Evolutionary conservation across 257 asterid species (phyloP), one percentile per base, ranked within the genome.

Genomic region (Nyctanthes arbortristis): DNA sequence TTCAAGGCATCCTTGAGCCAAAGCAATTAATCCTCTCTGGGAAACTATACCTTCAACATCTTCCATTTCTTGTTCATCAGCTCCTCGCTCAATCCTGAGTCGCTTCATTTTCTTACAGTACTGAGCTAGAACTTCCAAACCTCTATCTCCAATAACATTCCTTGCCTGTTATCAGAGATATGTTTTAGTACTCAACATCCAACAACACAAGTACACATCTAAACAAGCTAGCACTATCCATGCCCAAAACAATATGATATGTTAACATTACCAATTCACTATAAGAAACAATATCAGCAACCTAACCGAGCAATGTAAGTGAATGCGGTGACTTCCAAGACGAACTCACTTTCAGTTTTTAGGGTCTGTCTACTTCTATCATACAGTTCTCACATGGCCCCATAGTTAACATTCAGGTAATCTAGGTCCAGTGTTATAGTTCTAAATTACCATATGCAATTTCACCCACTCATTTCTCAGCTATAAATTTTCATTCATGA

Each of bases 121-220:
- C 31, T 63, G 76, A n/a, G 83, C 87, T 39, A 87, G 81, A 63
- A 79, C 80, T 73, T 76, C 91, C 80, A 87, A 76, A 18, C 94
- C 94, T 77, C 89, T 79, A 66, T 87, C 91, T 49, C 94, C 94
- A 30, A 87, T 75, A 30, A 87, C 91, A 71, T 85, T 84, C 81
- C 88, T 79, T 4, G 87, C 33, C 89, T 87, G 79, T 71, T 52
- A 65, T 36, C 8, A 60, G 13, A 71, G 61, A 69, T 22, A 49
- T 14, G 39, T 33, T 58, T 59, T 16, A 65, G 4, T 45, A 64
- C 28, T 22, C 43, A 47, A n/a, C 2, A 37, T 14, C 37, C 24
- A 36, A 40, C 29, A 45, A 14, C 33, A 61, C 22, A 33, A 36
- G 3, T 16, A 16, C 9, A 13, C 16, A 5, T 43, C 54, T 43